phyloP scores from a whole-genome alignment of 164 flowering plant genomes.

The Nymphaea thermarum region DNA sequence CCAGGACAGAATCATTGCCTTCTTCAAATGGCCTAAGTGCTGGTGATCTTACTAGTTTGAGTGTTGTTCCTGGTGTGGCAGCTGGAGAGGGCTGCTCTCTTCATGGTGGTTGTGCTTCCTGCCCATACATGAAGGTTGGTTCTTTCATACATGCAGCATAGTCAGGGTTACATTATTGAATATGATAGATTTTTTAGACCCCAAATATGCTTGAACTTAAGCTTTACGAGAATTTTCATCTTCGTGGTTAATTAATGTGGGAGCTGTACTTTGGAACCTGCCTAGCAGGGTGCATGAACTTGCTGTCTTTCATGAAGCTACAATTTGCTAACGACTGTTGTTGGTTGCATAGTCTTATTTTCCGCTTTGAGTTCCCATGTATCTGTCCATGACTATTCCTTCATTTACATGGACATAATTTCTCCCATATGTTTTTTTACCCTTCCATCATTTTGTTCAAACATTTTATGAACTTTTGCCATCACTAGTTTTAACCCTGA shows the following conservation, averaged over 20 bases:
- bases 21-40: conserved; percentile 17
- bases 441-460: too few species aligned
- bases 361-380: too few species aligned
- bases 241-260: neutral
- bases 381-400: too few species aligned
- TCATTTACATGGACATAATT: too few species aligned
- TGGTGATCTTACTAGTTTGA: conserved; percentile 29
- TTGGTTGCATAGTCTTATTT: too few species aligned
- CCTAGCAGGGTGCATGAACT: too few species aligned
- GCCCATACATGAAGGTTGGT: conserved; percentile 96
- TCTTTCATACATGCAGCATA: neutral
- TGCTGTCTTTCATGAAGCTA: too few species aligned
- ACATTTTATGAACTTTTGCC: too few species aligned
- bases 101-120: conserved; percentile 97
- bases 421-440: too few species aligned
- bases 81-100: conserved; percentile 96
- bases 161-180: neutral
- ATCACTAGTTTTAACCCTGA: neutral
- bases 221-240: neutral
- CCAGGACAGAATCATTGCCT: conserved; percentile 31
- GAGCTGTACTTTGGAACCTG: neutral
- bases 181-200: too few species aligned
- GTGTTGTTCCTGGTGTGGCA: conserved; percentile 85
- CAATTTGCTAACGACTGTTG: too few species aligned
- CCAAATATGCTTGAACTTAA: neutral